These are phyloP conservation scores for Zoysia matrella DNA, from an alignment of 202 grass and related monocot genomes.

Conservation along the genomic window DNA sequence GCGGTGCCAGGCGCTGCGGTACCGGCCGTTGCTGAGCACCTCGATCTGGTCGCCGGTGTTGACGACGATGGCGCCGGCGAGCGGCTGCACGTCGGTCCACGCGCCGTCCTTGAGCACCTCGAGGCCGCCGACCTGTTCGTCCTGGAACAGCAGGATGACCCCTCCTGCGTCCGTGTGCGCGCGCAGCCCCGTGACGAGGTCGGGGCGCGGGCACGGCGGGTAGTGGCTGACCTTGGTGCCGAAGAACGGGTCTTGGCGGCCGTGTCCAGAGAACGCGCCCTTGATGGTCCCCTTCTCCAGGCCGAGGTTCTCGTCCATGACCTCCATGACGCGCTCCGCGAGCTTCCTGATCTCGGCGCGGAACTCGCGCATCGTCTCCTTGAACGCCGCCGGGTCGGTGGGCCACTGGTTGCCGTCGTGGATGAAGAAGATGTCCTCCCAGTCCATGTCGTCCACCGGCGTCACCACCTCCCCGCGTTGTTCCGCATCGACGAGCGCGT, in stretches of 20 bases:
- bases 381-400: slow-evolving; percentile 63
- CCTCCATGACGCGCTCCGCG: no score
- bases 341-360: slow-evolving; percentile 60
- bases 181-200: slow-evolving; percentile 75
- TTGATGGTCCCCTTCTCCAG: no score
- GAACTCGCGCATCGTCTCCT: slow-evolving; percentile 88
- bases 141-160: slow-evolving; percentile 86
- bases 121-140: slow-evolving; percentile 69
- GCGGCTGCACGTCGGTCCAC: slow-evolving; percentile 77
- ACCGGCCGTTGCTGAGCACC: slow-evolving; percentile 72
- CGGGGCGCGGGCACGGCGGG: slow-evolving; percentile 68
- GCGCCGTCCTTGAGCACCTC: slow-evolving; percentile 74
- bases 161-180: slow-evolving; percentile 87
- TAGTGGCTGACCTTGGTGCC: slow-evolving; percentile 97
- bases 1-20: slow-evolving; percentile 84
- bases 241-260: slow-evolving; percentile 52
- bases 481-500: slow-evolving; percentile 52
- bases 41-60: slow-evolving; percentile 95
- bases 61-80: slow-evolving; percentile 71
- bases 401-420: slow-evolving; percentile 77
- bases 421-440: slow-evolving; percentile 30
- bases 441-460: background rate
- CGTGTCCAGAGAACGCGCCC: background rate
- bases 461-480: slow-evolving; percentile 25
- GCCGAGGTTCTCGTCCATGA: no score